These are phyloP conservation scores for Phytophthora fragariae DNA, from an alignment of 352 stramenopile genomes.

Conservation along the genomic window DNA sequence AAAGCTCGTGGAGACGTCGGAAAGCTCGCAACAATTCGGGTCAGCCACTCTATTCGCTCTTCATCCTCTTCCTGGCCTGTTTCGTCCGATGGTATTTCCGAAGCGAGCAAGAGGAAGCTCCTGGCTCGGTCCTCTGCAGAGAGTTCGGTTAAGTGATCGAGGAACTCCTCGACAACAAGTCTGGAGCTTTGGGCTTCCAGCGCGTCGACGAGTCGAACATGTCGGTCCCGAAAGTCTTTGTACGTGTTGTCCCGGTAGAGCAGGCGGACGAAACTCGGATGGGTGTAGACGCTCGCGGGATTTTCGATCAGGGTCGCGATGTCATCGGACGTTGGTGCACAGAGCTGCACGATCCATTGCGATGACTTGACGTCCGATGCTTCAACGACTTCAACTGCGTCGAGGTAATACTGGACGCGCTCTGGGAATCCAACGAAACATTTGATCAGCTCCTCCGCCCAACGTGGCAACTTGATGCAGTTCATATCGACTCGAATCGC, in stretches of 20 bases:
- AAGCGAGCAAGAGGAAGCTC: constrained; percentile 35
- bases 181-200: constrained; percentile 10
- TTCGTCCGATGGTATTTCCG: constrained; percentile 7
- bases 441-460: constrained; percentile 13
- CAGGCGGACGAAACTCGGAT: constrained; percentile 26
- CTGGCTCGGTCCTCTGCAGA: constrained; percentile 32
- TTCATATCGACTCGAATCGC: constrained; percentile 1
- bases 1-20: constrained; percentile 13
- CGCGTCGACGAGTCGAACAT: constrained; percentile 18
- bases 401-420: constrained; percentile 13
- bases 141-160: constrained; percentile 24
- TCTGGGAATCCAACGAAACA: constrained; percentile 15
- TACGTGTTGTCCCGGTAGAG: constrained; percentile 29
- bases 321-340: constrained; percentile 22
- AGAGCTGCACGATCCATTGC: constrained; percentile 24
- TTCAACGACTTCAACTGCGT: background rate
- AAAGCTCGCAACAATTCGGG: constrained; percentile 24
- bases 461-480: constrained; percentile 2
- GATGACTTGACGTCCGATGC: background rate
- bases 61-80: constrained; percentile 1
- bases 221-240: constrained; percentile 22
- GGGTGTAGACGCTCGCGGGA: constrained; percentile 5
- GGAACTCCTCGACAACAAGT: constrained; percentile 19
- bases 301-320: constrained; percentile 16
- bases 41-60: constrained; percentile 11